Evolutionary conservation across 2,329 filamentous ascomycete genomes (phyloP).

Genomic region (Alternaria sp.): DNA sequence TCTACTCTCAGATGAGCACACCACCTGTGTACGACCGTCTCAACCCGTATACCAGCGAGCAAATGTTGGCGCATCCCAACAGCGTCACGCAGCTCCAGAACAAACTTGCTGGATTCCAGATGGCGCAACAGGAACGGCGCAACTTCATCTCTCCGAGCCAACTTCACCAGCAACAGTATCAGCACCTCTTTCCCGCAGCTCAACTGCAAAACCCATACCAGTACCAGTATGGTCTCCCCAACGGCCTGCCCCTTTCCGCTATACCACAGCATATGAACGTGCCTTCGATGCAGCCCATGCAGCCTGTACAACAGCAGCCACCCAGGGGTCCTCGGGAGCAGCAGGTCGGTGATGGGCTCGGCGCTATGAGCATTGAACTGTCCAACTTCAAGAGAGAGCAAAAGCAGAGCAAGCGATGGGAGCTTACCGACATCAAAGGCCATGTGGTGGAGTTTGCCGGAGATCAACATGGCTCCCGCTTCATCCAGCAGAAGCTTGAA

Average conservation of each 20-base stretch:
- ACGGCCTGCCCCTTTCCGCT: constrained; percentile 45
- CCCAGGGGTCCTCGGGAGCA: constrained; percentile 57
- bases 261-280: constrained; percentile 44
- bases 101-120: constrained; percentile 57
- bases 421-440: constrained; percentile 86
- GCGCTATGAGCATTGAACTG: constrained; percentile 73
- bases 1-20: constrained; percentile 56
- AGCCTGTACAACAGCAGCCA: constrained; percentile 48
- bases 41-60: constrained; percentile 51
- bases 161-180: constrained; percentile 41
- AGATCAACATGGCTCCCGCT: constrained; percentile 93
- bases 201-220: constrained; percentile 46
- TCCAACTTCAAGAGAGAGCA: constrained; percentile 79
- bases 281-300: constrained; percentile 43
- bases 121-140: constrained; percentile 49
- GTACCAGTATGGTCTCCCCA: constrained; percentile 46
- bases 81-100: constrained; percentile 56
- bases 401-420: constrained; percentile 77
- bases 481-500: constrained; percentile 92
- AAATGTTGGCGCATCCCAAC: constrained; percentile 52
- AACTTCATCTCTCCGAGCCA: constrained; percentile 42
- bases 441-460: constrained; percentile 94
- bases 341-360: constrained; percentile 60
- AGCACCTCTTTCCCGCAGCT: constrained; percentile 45
- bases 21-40: constrained; percentile 54